phyloP scores from a whole-genome alignment of 2,329 filamentous ascomycete genomes.

The Cercospora sp. region DNA sequence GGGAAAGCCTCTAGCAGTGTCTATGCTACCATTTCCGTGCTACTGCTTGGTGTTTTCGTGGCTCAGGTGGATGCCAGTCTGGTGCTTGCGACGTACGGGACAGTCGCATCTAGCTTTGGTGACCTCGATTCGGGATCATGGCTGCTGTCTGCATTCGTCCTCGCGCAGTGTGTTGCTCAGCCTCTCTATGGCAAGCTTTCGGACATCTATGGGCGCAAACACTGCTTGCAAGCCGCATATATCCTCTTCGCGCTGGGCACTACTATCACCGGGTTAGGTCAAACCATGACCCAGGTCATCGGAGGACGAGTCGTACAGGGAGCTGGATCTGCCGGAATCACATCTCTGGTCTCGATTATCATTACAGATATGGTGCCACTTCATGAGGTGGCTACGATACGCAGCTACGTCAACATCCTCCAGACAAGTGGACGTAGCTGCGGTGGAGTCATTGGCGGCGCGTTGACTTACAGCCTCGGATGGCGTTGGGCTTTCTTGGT shows the following conservation, averaged over 20 bases:
- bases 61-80: slow-evolving; percentile 65
- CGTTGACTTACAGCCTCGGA: slow-evolving; percentile 61
- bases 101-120: slow-evolving; percentile 50
- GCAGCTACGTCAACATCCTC: slow-evolving; percentile 55
- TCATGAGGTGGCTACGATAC: slow-evolving; percentile 50
- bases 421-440: slow-evolving; percentile 52
- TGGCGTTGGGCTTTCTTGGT: slow-evolving; percentile 66
- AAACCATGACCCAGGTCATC: slow-evolving; percentile 44
- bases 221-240: slow-evolving; percentile 44
- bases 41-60: slow-evolving; percentile 60
- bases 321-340: slow-evolving; percentile 48
- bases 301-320: slow-evolving; percentile 46
- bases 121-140: slow-evolving; percentile 45
- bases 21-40: slow-evolving; percentile 35
- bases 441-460: slow-evolving; percentile 60
- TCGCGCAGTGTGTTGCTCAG: slow-evolving; percentile 46
- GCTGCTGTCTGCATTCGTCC: slow-evolving; percentile 48
- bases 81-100: slow-evolving; percentile 65
- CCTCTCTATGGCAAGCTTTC: slow-evolving; percentile 49
- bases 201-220: slow-evolving; percentile 49
- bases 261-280: slow-evolving; percentile 42
- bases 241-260: slow-evolving; percentile 46
- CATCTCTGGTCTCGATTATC: slow-evolving; percentile 49
- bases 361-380: slow-evolving; percentile 53
- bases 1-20: slow-evolving; percentile 21